phyloP scores from a whole-genome alignment of 345 rosid genomes.

The Lepidium didymum region DNA sequence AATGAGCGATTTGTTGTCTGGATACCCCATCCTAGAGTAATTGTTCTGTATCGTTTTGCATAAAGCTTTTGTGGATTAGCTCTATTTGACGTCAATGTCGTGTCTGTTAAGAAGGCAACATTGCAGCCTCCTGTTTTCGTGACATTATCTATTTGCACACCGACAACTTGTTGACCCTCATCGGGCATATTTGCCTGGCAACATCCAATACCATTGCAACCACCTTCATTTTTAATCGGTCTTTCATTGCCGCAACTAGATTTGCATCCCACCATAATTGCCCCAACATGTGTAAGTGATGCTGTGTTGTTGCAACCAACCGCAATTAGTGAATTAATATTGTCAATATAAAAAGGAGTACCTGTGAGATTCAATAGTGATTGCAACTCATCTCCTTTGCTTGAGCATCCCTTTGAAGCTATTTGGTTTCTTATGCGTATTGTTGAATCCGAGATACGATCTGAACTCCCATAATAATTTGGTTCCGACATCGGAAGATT shows the following conservation, averaged over 20 bases:
- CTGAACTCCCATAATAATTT: too few species aligned
- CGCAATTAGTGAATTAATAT: neutral
- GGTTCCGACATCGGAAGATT: too few species aligned
- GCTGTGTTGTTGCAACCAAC: neutral
- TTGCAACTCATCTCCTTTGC: neutral
- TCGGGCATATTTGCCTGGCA: constrained; percentile 19
- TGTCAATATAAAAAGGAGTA: neutral
- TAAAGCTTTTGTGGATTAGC: neutral
- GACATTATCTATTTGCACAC: neutral
- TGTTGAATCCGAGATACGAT: too few species aligned
- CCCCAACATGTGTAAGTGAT: neutral
- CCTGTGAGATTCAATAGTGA: neutral
- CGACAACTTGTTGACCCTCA: neutral
- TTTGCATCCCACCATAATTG: neutral
- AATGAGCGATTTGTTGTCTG: too few species aligned
- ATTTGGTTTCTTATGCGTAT: neutral
- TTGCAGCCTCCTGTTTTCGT: neutral
- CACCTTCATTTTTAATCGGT: neutral
- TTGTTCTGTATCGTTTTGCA: neutral
- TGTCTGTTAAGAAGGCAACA: neutral
- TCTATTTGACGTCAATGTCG: too few species aligned
- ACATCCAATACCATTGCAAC: constrained; percentile 29
- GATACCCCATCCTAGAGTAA: neutral
- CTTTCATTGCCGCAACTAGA: constrained; percentile 16
- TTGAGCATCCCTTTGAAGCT: neutral